A percentile compares a stretch with the other conserved stretches of the same genome.
Evolutionary conservation across 495 filamentous ascomycete species (phyloP).

Genomic region (Poronia punctata): DNA sequence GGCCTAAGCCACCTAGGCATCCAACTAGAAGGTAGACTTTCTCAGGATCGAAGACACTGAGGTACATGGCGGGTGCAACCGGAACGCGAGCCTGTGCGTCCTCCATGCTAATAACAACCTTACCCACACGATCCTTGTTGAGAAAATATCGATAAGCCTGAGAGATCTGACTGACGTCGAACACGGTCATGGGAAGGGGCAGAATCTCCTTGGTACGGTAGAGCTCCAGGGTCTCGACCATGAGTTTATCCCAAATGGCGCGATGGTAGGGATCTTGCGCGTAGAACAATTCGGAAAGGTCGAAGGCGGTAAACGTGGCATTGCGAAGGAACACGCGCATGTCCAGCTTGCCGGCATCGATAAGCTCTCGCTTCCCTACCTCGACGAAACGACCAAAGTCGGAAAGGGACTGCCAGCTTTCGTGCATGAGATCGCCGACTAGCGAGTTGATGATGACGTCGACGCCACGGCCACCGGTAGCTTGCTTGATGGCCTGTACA

Average conservation of each 20-base stretch:
- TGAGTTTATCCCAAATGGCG: neutral
- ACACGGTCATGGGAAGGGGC: slow-evolving; percentile 3
- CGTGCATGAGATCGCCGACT: too few relatives aligned
- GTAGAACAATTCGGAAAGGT: slow-evolving; percentile 15
- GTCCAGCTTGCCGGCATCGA: too few relatives aligned
- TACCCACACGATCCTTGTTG: slow-evolving; percentile 37
- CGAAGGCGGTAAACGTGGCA: slow-evolving; percentile 24
- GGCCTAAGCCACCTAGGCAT: slow-evolving; percentile 49
- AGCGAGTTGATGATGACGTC: too few relatives aligned
- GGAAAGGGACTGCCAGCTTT: too few relatives aligned
- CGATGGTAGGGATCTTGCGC: slow-evolving; percentile 4
- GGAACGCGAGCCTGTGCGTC: slow-evolving; percentile 8
- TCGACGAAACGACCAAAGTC: too few relatives aligned
- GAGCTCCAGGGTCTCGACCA: slow-evolving; percentile 6
- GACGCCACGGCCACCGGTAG: too few relatives aligned
- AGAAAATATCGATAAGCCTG: slow-evolving; percentile 16
- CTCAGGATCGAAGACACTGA: slow-evolving; percentile 13
- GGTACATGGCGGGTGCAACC: slow-evolving; percentile 11
- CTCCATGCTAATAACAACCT: slow-evolving; percentile 38
- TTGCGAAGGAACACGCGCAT: too few relatives aligned
- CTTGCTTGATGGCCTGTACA: too few relatives aligned
- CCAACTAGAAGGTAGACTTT: slow-evolving; percentile 45
- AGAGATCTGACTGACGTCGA: slow-evolving; percentile 7
- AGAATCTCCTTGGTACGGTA: slow-evolving; percentile 7
- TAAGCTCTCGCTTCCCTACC: too few relatives aligned